phyloP scores from a whole-genome alignment of 2,329 filamentous ascomycete genomes.

The Dothistroma septosporum region DNA sequence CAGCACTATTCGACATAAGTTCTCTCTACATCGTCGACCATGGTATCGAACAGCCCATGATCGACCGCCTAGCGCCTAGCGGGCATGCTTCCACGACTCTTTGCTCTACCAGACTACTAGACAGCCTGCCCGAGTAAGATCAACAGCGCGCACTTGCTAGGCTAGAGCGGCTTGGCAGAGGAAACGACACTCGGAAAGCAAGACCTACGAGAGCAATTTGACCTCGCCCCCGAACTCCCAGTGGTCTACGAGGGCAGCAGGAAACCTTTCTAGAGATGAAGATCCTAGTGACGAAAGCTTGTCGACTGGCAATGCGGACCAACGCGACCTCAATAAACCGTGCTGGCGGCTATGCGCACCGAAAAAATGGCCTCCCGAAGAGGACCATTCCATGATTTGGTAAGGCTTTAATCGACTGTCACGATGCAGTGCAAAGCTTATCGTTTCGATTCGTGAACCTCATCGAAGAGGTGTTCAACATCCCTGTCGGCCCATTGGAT shows the following conservation, averaged over 20 bases:
- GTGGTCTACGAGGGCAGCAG: constrained; percentile 32
- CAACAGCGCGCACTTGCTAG: constrained; percentile 59
- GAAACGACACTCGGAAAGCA: constrained; percentile 53
- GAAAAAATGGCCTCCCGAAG: constrained; percentile 37
- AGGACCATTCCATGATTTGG: constrained; percentile 32
- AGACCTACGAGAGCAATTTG: constrained; percentile 57
- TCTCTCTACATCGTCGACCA: constrained; percentile 54
- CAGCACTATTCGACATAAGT: constrained; percentile 49
- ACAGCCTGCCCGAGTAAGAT: constrained; percentile 45
- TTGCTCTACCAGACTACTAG: constrained; percentile 37
- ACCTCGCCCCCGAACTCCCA: constrained; percentile 55
- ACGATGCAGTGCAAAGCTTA: constrained; percentile 48
- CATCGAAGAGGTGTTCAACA: constrained; percentile 52
- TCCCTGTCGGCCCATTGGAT: constrained; percentile 48
- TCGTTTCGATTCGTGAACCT: constrained; percentile 54
- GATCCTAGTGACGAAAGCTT: constrained; percentile 21
- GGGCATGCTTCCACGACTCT: constrained; percentile 43
- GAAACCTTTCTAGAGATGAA: not conserved
- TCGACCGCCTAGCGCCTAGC: constrained; percentile 41
- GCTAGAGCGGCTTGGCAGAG: constrained; percentile 53
- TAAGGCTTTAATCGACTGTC: constrained; percentile 42
- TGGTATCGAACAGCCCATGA: constrained; percentile 38
- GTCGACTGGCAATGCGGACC: constrained; percentile 37
- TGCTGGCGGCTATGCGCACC: constrained; percentile 42
- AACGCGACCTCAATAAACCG: constrained; percentile 40